These are phyloP conservation scores for Galerina marginata DNA, from an alignment of 768 basidiomycete species.

Conservation along the genomic window DNA sequence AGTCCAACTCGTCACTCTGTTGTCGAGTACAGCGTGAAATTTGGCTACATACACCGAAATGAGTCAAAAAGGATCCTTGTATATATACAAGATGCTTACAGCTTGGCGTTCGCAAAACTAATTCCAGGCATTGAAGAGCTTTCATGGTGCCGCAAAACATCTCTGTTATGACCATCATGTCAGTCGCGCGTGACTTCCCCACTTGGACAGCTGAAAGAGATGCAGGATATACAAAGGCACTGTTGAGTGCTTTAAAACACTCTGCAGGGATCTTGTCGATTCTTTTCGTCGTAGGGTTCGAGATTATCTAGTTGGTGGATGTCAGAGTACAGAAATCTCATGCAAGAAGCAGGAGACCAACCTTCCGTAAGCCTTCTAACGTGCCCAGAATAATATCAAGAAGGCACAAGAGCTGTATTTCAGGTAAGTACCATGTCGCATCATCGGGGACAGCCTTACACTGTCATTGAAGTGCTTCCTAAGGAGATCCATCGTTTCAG, in stretches of 20 bases:
- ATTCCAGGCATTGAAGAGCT: slow-evolving; percentile 17
- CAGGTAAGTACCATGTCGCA: not conserved
- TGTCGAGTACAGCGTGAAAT: not conserved
- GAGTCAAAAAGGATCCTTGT: not conserved
- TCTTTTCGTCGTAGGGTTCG: slow-evolving; percentile 19
- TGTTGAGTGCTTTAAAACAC: slow-evolving; percentile 17
- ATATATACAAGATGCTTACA: slow-evolving; percentile 11
- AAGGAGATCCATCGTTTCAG: slow-evolving; percentile 15
- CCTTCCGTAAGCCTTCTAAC: slow-evolving; percentile 21
- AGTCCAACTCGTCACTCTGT: no score
- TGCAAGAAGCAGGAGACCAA: not conserved
- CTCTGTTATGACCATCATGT: slow-evolving; percentile 16
- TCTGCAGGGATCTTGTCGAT: slow-evolving; percentile 26
- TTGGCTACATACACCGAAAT: not conserved
- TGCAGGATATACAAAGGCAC: slow-evolving; percentile 21
- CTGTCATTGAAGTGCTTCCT: slow-evolving; percentile 15
- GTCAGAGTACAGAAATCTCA: not conserved
- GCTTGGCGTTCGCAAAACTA: slow-evolving; percentile 19
- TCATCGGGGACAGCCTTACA: slow-evolving; percentile 10
- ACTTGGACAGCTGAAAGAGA: slow-evolving; percentile 20
- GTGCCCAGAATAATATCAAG: slow-evolving; percentile 26
- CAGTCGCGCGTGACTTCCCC: slow-evolving; percentile 21
- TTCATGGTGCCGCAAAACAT: slow-evolving; percentile 22
- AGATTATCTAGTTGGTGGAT: slow-evolving; percentile 9
- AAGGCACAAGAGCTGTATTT: slow-evolving; percentile 17